Conservation (phyloP, 2,329 filamentous ascomycete species). For the Fusarium agapanthi region DNA sequence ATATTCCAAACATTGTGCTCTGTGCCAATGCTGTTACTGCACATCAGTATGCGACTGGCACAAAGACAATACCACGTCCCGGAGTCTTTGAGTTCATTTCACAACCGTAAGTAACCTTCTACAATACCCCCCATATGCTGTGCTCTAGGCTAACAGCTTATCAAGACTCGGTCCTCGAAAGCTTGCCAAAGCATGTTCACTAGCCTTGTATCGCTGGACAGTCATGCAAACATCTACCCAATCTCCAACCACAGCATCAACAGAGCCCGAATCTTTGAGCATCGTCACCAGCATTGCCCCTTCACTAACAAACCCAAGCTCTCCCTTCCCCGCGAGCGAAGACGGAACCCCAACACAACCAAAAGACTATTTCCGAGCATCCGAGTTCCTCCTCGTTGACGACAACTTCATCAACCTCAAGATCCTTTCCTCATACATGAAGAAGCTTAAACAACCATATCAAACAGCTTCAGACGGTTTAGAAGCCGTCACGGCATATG, state of each 20-base stretch:
- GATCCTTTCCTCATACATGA: slow-evolving; percentile 47
- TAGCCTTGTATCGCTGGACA: slow-evolving; percentile 42
- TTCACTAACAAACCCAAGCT: neutral
- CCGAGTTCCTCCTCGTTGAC: slow-evolving; percentile 50
- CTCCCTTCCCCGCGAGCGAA: slow-evolving; percentile 11
- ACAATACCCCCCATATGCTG: rapidly evolving
- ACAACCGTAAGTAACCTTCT: slow-evolving; percentile 45
- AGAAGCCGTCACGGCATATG: slow-evolving; percentile 46
- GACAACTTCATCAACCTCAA: slow-evolving; percentile 53
- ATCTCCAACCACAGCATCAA: neutral
- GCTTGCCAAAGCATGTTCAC: slow-evolving; percentile 45
- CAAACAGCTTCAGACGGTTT: slow-evolving; percentile 47
- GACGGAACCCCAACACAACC: slow-evolving; percentile 12
- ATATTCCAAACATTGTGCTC: slow-evolving; percentile 44
- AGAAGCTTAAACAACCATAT: slow-evolving; percentile 44
- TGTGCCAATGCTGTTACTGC: slow-evolving; percentile 47
- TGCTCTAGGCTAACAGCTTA: neutral
- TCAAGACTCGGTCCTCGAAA: slow-evolving; percentile 50
- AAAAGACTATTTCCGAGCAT: neutral
- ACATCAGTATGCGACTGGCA: slow-evolving; percentile 36
- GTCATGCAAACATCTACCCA: slow-evolving; percentile 6
- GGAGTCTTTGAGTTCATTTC: slow-evolving; percentile 50
- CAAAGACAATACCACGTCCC: slow-evolving; percentile 20
- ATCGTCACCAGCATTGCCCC: neutral
- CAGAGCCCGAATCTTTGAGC: neutral